These are phyloP conservation scores for Rhizopogon vulgaris DNA, from an alignment of 768 basidiomycete genomes.

Conservation along the genomic window DNA sequence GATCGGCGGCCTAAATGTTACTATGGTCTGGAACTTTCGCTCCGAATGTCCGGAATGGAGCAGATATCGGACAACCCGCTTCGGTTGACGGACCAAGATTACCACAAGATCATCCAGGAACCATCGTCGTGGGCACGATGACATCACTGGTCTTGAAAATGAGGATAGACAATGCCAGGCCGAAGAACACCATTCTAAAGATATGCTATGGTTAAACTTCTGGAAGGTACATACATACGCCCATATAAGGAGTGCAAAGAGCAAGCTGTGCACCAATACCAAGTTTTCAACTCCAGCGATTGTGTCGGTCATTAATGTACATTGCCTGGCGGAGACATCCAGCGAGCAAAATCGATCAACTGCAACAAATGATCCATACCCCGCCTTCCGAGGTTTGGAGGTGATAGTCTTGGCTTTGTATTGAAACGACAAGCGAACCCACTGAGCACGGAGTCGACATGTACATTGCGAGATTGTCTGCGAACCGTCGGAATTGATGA, in stretches of 20 bases:
- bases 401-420: constrained; percentile 21
- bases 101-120: constrained; percentile 6
- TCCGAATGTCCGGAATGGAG: neutral
- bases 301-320: constrained; percentile 17
- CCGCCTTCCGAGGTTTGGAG: constrained; percentile 12
- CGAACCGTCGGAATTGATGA: constrained; percentile 12
- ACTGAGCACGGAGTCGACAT: constrained; percentile 31
- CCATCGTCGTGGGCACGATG: constrained; percentile 9
- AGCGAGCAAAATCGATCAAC: neutral
- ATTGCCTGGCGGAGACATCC: constrained; percentile 7
- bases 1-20: too few species aligned
- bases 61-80: neutral
- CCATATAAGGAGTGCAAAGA: constrained; percentile 27
- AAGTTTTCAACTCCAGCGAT: constrained; percentile 21
- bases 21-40: neutral
- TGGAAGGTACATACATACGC: constrained; percentile 13
- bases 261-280: constrained; percentile 28
- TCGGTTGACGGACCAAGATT: neutral
- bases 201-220: neutral
- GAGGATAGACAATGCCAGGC: constrained; percentile 16
- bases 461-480: constrained; percentile 28
- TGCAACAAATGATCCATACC: constrained; percentile 14
- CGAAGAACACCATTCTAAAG: constrained; percentile 23
- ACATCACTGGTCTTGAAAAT: constrained; percentile 17
- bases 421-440: constrained; percentile 28